These are phyloP conservation scores for Sporisorium exsertum DNA, from an alignment of 1,284 basidiomycete species.

Conservation along the genomic window DNA sequence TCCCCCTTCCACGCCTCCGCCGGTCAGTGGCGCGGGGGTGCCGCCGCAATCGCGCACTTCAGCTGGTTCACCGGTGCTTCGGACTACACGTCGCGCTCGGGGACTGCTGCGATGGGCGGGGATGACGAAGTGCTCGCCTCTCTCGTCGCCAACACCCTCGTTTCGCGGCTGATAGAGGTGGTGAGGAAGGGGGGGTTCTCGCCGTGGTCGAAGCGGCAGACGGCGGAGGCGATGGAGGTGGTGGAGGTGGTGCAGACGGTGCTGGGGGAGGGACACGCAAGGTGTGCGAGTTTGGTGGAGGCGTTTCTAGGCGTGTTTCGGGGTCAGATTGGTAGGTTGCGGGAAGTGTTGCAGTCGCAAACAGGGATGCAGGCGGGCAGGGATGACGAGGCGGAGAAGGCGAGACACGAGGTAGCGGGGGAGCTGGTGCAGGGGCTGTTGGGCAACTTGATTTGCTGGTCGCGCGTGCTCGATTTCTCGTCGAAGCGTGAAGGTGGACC, in stretches of 20 bases:
- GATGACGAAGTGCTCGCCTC: constrained; percentile 58
- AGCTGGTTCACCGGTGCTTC: constrained; percentile 29
- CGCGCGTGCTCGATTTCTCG: background rate
- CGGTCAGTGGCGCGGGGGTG: constrained; percentile 4
- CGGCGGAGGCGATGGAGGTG: constrained; percentile 27
- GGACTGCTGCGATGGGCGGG: constrained; percentile 32
- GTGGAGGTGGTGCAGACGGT: constrained; percentile 40
- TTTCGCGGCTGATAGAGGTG: constrained; percentile 35
- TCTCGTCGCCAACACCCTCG: constrained; percentile 48
- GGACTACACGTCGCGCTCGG: constrained; percentile 7
- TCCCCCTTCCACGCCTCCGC: constrained; percentile 26
- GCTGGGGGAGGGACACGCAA: constrained; percentile 33
- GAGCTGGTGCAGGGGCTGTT: constrained; percentile 11
- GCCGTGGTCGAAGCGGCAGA: constrained; percentile 46
- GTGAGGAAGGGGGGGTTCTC: constrained; percentile 43
- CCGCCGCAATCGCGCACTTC: constrained; percentile 14
- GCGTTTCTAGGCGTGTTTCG: constrained; percentile 19
- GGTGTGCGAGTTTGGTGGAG: constrained; percentile 30
- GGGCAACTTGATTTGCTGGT: constrained; percentile 12
- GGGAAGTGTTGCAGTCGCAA: constrained; percentile 8
- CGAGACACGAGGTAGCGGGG: background rate
- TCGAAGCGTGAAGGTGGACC: background rate
- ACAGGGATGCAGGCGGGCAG: background rate
- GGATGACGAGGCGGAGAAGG: background rate
- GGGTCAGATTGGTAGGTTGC: constrained; percentile 12